Conservation (phyloP, 192 early-diverging fungal species). For the Entrophospora sp. region DNA sequence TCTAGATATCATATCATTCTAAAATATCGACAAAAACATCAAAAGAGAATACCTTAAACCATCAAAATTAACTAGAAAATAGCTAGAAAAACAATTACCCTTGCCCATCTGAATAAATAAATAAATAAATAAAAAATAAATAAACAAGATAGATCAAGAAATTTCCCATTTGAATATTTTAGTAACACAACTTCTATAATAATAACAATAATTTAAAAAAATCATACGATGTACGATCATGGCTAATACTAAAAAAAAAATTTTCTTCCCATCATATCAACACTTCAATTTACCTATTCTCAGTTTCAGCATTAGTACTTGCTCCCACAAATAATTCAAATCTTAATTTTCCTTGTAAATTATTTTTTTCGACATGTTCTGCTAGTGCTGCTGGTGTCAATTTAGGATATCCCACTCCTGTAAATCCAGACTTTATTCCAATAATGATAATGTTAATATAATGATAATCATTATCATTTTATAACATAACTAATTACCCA, state of each 20-base stretch:
- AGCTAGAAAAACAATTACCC: conserved; percentile 1
- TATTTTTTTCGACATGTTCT: conserved; percentile 36
- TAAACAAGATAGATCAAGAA: not conserved
- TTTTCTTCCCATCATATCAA: not conserved
- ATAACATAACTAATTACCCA: not conserved
- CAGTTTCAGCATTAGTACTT: conserved; percentile 26
- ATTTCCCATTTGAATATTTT: no score
- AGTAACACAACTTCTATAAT: no score
- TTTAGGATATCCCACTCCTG: conserved; percentile 37
- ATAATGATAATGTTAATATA: not conserved
- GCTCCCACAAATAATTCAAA: conserved; percentile 38
- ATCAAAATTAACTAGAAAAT: not conserved
- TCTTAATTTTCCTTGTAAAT: conserved; percentile 33
- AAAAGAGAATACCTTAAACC: not conserved
- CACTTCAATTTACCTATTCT: conserved; percentile 13
- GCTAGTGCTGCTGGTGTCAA: conserved; percentile 30
- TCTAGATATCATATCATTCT: conserved; percentile 30
- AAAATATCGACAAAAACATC: not conserved
- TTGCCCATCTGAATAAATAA: conserved; percentile 25
- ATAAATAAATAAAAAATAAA: not conserved
- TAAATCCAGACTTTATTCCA: conserved; percentile 29
- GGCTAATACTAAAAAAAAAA: no score
- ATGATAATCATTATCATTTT: not conserved
- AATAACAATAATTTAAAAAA: not conserved
- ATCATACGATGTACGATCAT: not conserved